phyloP scores from a whole-genome alignment of 2,329 filamentous ascomycete genomes.

The Scedosporium apiospermum region DNA sequence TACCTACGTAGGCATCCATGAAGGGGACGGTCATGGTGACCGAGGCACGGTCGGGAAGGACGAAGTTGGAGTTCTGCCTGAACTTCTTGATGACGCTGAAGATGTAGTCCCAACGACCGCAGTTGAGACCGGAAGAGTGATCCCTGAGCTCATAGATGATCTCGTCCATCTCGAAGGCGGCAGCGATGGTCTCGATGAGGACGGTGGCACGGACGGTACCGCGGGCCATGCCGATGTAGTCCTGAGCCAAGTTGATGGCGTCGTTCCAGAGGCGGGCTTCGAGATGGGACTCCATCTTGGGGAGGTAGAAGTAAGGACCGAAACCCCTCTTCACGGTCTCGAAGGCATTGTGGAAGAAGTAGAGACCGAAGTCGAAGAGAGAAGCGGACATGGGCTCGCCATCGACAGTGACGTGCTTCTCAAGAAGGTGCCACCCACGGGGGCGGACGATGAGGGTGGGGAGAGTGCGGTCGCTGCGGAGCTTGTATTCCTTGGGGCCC shows the following conservation, averaged over 20 bases:
- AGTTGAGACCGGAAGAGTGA: conserved; percentile 94
- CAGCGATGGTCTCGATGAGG: conserved; percentile 93
- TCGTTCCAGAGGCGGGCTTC: conserved; percentile 98
- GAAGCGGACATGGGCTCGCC: conserved; percentile 87
- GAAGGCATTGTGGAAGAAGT: conserved; percentile 97
- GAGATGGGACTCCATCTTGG: conserved; percentile 96
- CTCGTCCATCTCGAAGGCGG: conserved; percentile 99
- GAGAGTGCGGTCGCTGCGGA: conserved; percentile 75
- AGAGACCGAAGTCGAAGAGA: conserved; percentile 95
- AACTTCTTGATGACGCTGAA: conserved; percentile 99
- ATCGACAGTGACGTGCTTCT: conserved; percentile 95
- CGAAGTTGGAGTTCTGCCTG: conserved; percentile 86
- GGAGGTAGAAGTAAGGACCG: conserved; percentile 95
- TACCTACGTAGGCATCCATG: conserved; percentile 76
- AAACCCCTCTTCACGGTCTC: conserved; percentile 76
- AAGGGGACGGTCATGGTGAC: conserved; percentile 98
- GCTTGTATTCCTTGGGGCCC: conserved; percentile 92
- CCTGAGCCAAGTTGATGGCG: conserved; percentile 90
- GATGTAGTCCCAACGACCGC: conserved; percentile 99
- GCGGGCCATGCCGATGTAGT: conserved; percentile 79
- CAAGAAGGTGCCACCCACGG: conserved; percentile 94
- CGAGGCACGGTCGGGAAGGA: conserved; percentile 80
- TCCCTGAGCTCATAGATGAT: conserved; percentile 99
- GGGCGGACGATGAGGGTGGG: conserved; percentile 92
- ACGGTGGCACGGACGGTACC: conserved; percentile 94